Evolutionary conservation across 108 stramenopile species (phyloP), one percentile per base, ranked within the genome.

Genomic region (Conticribra guillardii): DNA sequence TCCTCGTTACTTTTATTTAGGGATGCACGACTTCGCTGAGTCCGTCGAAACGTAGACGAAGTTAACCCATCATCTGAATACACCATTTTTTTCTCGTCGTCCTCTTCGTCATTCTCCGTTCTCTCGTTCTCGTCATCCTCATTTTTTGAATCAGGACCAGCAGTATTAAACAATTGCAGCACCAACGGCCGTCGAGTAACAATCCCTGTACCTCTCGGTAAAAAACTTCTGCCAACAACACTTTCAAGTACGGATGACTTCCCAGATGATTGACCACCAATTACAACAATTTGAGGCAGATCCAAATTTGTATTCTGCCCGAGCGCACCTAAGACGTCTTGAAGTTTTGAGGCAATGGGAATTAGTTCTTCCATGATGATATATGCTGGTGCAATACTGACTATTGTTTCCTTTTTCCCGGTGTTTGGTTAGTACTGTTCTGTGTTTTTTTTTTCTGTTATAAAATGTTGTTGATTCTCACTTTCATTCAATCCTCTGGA

Each of bases 221-320:
- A 83, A 69, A 99, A 99, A 64, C 82, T 84, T 8, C 90, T 80
- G 21, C 96, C 96, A 2, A 96, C 97, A 28, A 99, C 84, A 47
- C 91, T 91, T 71, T 99, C 99, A 31, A 99, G 81, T 23, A 99
- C 99, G 67, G 88, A 90, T 33, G 93, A 95, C 73, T 99, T 99
- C 15, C 99, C 99, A 4, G 87, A 87, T 24, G 96, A 97, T 83
- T 99, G 99, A 21, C 94, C 95, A 23, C 96, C 96, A 47, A 87
- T 86, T 44, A 97, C 98, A 17, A 97, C 97, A 60, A 99, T 99
- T 71, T 99, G 99, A 46, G 99, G 99, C n/a, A 99, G 85, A 73
- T 98, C 98, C 18, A 99, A 72, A 44, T 87, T 79, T 22, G 87
- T 85, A 57, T 87, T 89, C 56, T 89, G 90, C 19, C 98, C 98